Evolutionary conservation across 2,329 filamentous ascomycete species (phyloP).

Genomic region (Hypomyces perniciosus): DNA sequence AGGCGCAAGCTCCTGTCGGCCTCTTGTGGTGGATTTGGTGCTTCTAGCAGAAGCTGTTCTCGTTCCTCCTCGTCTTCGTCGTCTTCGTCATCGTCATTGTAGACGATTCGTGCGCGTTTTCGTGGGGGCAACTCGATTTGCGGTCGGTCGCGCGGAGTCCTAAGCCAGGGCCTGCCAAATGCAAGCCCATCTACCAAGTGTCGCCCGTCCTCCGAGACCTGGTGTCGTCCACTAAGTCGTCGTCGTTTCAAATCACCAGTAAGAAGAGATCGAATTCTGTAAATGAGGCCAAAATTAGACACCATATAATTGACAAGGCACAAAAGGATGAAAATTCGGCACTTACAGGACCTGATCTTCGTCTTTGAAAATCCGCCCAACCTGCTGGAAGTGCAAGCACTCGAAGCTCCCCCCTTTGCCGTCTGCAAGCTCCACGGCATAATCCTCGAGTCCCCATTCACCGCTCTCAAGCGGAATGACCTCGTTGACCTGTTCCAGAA

Average conservation of each 20-base stretch:
- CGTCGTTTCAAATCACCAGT: slow-evolving; percentile 68
- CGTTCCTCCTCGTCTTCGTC: slow-evolving; percentile 36
- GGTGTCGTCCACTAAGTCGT: slow-evolving; percentile 68
- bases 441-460: slow-evolving; percentile 86
- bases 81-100: slow-evolving; percentile 30
- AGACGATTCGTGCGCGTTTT: slow-evolving; percentile 56
- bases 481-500: slow-evolving; percentile 74
- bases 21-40: background rate
- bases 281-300: background rate
- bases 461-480: slow-evolving; percentile 73
- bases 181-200: slow-evolving; percentile 81
- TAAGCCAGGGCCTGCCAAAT: slow-evolving; percentile 69
- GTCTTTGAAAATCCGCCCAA: slow-evolving; percentile 65
- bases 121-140: slow-evolving; percentile 65
- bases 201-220: slow-evolving; percentile 72
- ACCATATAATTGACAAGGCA: background rate
- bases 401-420: slow-evolving; percentile 62
- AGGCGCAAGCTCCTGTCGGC: background rate
- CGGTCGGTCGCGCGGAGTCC: slow-evolving; percentile 55
- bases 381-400: slow-evolving; percentile 76
- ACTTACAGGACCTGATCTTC: slow-evolving; percentile 78
- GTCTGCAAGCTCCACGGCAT: slow-evolving; percentile 67
- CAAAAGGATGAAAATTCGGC: background rate
- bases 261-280: slow-evolving; percentile 71
- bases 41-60: slow-evolving; percentile 1